These are phyloP conservation scores for Medicago arabica DNA, from an alignment of 306 rosid genomes.

Conservation along the genomic window DNA sequence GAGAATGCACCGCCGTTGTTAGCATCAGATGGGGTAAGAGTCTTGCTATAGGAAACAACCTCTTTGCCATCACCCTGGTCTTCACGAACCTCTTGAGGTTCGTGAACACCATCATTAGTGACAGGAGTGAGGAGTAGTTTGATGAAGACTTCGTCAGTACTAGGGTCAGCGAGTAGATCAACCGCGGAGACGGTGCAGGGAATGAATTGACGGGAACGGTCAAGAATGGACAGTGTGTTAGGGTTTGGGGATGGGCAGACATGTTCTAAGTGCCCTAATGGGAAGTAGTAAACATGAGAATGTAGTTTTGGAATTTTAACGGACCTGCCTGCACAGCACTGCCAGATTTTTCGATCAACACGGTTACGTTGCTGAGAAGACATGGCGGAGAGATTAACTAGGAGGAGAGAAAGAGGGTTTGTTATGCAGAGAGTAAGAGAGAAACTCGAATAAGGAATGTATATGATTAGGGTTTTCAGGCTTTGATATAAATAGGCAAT, in stretches of 20 bases:
- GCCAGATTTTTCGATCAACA: constrained; percentile 10
- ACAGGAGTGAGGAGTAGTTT: constrained; percentile 51
- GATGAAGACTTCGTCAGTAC: constrained; percentile 66
- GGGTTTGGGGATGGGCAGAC: constrained; percentile 38
- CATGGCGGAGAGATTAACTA: background rate
- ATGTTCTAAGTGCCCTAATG: constrained; percentile 74
- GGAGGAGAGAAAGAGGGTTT: background rate
- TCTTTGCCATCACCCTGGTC: background rate
- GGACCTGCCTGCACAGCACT: background rate
- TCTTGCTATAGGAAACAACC: constrained; percentile 57
- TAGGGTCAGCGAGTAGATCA: constrained; percentile 54
- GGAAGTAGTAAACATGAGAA: constrained; percentile 82
- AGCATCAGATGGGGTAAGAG: constrained; percentile 75
- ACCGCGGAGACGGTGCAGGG: constrained; percentile 44
- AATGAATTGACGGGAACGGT: constrained; percentile 12
- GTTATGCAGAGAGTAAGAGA: no score
- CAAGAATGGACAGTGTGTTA: constrained; percentile 21
- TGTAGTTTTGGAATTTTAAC: constrained; percentile 49
- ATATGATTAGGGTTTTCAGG: no score
- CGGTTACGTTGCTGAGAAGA: constrained; percentile 4
- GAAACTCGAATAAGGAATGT: no score
- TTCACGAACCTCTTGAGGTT: background rate
- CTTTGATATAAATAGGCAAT: no score
- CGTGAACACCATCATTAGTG: background rate
- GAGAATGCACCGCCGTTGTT: constrained; percentile 80